Base-by-base conservation (phyloP, 495 filamentous ascomycete species). In the Astrothelium macrocarpum region DNA sequence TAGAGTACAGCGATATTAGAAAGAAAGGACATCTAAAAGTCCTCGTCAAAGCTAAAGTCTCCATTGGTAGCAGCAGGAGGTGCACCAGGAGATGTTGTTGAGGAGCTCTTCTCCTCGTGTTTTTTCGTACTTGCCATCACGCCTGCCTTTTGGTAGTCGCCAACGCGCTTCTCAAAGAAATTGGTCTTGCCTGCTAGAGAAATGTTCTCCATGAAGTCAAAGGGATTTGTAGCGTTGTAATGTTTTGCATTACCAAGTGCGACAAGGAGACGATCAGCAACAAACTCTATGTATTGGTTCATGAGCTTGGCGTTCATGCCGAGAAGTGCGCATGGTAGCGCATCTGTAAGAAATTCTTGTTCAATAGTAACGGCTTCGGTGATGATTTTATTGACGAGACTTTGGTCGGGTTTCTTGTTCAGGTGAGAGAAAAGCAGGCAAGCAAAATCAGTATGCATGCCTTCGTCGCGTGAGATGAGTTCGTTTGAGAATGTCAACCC, bases 191-290 rank as follows among this genome's bases (percentile, higher is more conserved):
- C 94, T 31, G 91, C 90, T 32, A 98, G 82, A 11, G 94, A 97
- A 79, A 98, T 98, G 72, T 91, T 93, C 84, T 98, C 94, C 94
- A 98, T 98, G 79, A 98, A 98, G 83, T 98, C 94, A 78, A 98
- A 98, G 68, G 94, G 94, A 79, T 98, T 98, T 74, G 88, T 82
- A 31, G 86, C 80, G 71, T 93, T 85, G 85, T 95, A 98, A 74
- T 89, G 82, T 82, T 97, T 97, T 67, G 87, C 82, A 76, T 95
- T 96, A 68, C 94, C 94, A 45, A 98, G 88, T 45, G 94, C 84
- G 34, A 97, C 77, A 25, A 98, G 85, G 23, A 98, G 87, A 62
- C 94, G 89, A 76, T 98, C 94, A 68, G 94, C 94, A 62, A 98
- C 94, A 70, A 97, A 98, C 83, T 98, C 94, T 65, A 98, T 98